phyloP scores from a whole-genome alignment of 2,329 filamentous ascomycete genomes.

The Colletotrichum phormii region DNA sequence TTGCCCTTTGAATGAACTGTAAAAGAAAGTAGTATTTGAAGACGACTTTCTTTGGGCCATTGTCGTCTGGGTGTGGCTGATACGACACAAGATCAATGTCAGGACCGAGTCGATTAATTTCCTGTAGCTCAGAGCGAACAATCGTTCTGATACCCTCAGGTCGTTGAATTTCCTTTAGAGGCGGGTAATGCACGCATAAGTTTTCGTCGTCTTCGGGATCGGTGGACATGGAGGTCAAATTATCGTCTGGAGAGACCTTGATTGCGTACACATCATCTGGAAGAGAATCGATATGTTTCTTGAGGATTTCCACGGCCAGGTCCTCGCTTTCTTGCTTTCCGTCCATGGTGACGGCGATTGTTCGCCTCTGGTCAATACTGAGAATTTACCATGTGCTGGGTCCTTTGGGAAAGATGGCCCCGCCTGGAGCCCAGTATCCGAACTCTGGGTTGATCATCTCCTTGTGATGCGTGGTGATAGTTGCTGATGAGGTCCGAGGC shows the following conservation, averaged over 20 bases:
- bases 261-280: constrained; percentile 39
- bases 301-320: constrained; percentile 41
- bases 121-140: neutral
- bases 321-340: constrained; percentile 41
- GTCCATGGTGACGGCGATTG: constrained; percentile 45
- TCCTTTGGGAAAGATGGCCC: constrained; percentile 23
- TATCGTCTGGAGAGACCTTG: constrained; percentile 35
- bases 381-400: constrained; percentile 44
- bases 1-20: neutral
- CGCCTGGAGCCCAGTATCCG: neutral
- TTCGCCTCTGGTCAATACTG: constrained; percentile 45
- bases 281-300: constrained; percentile 39
- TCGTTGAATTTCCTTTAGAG: neutral
- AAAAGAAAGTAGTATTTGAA: neutral
- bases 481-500: too few relatives aligned
- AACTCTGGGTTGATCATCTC: neutral
- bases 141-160: neutral
- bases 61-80: neutral
- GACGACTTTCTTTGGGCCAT: neutral
- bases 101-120: neutral
- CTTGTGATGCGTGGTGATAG: too few relatives aligned
- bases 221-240: neutral
- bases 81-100: neutral
- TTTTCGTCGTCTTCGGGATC: neutral
- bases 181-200: neutral